Evolutionary conservation across 1,284 basidiomycete genomes (phyloP).

Genomic region (Coniferiporia sulphurascens): DNA sequence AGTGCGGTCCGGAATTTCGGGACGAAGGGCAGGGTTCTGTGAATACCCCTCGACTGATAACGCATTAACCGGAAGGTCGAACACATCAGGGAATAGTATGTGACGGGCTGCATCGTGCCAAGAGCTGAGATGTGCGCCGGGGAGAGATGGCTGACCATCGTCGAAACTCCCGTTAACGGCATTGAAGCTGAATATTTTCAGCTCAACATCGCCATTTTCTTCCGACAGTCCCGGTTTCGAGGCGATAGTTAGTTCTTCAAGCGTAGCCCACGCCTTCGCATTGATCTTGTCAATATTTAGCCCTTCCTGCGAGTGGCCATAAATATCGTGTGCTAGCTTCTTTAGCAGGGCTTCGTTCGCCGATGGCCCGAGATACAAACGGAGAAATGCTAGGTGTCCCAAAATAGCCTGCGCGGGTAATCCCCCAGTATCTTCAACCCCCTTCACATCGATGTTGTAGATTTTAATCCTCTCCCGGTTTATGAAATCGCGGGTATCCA

Average conservation of each 20-base stretch:
- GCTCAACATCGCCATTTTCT: slow-evolving; percentile 23
- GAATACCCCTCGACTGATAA: slow-evolving; percentile 42
- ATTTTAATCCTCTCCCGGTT: slow-evolving; percentile 47
- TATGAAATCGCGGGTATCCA: slow-evolving; percentile 37
- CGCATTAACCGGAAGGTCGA: slow-evolving; percentile 42
- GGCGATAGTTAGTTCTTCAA: slow-evolving; percentile 48
- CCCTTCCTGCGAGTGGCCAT: slow-evolving; percentile 40
- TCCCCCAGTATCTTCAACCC: slow-evolving; percentile 31
- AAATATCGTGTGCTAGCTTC: slow-evolving; percentile 41
- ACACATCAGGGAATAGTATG: slow-evolving; percentile 82
- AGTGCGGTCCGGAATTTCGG: slow-evolving; percentile 86
- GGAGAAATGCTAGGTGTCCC: slow-evolving; percentile 61
- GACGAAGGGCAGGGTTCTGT: slow-evolving; percentile 70
- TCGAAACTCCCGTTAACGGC: slow-evolving; percentile 59
- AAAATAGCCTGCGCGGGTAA: slow-evolving; percentile 41
- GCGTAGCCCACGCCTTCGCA: slow-evolving; percentile 50
- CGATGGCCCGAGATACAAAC: slow-evolving; percentile 62
- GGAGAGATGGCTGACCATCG: slow-evolving; percentile 50
- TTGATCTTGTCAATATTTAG: slow-evolving; percentile 44
- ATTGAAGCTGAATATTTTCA: slow-evolving; percentile 66
- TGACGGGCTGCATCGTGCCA: slow-evolving; percentile 92
- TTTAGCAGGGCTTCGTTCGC: slow-evolving; percentile 51
- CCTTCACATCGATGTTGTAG: slow-evolving; percentile 53
- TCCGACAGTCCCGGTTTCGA: neutral
- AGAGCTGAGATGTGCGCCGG: slow-evolving; percentile 56